These are phyloP conservation scores for Fusarium sp. DNA, from an alignment of 2,329 filamentous ascomycete genomes.

Conservation along the genomic window DNA sequence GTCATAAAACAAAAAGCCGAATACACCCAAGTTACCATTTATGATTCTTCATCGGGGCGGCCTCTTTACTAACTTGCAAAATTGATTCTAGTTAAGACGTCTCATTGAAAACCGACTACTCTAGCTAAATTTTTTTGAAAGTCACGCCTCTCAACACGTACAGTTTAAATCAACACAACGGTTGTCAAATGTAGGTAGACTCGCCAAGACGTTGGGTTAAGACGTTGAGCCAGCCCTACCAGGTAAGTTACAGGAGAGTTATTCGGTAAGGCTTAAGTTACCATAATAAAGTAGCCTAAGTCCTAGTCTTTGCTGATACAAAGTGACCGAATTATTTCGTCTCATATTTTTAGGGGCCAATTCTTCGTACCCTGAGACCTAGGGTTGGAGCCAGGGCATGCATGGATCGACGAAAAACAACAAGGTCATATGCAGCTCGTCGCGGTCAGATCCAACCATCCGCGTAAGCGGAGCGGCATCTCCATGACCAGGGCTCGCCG, in stretches of 20 bases:
- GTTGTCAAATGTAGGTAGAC: neutral
- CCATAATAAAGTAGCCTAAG: neutral
- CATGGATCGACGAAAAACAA: neutral
- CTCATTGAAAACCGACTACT: too few species aligned
- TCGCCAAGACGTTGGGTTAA: neutral
- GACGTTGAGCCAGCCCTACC: neutral
- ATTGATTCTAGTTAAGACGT: too few species aligned
- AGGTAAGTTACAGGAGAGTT: neutral
- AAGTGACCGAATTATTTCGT: neutral
- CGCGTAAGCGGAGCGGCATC: neutral
- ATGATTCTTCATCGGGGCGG: too few species aligned
- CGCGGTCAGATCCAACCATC: neutral
- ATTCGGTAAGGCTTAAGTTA: accelerated
- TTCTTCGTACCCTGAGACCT: neutral
- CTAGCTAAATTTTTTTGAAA: too few species aligned
- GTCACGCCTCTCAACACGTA: too few species aligned
- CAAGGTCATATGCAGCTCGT: neutral
- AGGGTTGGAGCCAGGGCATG: neutral
- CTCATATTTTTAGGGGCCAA: neutral
- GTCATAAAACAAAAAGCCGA: too few species aligned
- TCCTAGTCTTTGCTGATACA: neutral
- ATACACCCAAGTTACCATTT: too few species aligned
- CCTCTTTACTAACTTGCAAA: too few species aligned
- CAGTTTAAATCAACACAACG: too few species aligned
- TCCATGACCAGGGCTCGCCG: neutral